Evolutionary conservation across 2,329 filamentous ascomycete genomes (phyloP), one percentile per base, ranked within the genome.

Genomic region (Sclerotinia nivalis): DNA sequence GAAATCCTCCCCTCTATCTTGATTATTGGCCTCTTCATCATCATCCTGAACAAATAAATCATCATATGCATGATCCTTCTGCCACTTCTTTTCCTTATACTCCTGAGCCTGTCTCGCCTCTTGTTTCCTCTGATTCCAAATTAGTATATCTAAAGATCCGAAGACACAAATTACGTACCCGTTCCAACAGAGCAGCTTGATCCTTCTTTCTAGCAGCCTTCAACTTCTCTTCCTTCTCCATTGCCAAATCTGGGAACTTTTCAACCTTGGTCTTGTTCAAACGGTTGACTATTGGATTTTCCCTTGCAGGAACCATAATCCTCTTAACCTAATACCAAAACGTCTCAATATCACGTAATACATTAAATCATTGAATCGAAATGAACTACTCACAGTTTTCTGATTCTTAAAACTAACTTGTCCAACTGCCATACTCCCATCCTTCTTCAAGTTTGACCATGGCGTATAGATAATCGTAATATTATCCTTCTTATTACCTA

Each of bases 401-500:
- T 86, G 87, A 80, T 97, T 93, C 78, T 97, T 94, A 84, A 98
- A 99, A 73, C 92, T 91, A 67, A 99, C 96, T 79, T 99, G 96
- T 31, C 96, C 96, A 4, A 91, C 90, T 25, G 93, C 94, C 96
- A 99, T 99, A 80, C 91, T 93, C 43, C 94, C 95, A 78, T 96
- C 93, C 79, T 99, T 99, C 79, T 93, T 91, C 47, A 99, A 86
- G 80, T 99, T 99, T 58, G 92, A 91, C 93, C 96, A 98, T 9
- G 96, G 96, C 6, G 96, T 99, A 83, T 99, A 99, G 78, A 99
- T 96, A 78, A 99, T 81, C 22, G 93, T 97, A 77, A 99, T 85
- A 81, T 98, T 98, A 81, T 98, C 95, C 81, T 97, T 98, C 82
- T 99, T 99, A 84, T 99, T 99, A 73, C 96, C 92, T 94, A 71